Base-by-base conservation (phyloP, 192 early-diverging fungal species). In the Coemansia sp. region DNA sequence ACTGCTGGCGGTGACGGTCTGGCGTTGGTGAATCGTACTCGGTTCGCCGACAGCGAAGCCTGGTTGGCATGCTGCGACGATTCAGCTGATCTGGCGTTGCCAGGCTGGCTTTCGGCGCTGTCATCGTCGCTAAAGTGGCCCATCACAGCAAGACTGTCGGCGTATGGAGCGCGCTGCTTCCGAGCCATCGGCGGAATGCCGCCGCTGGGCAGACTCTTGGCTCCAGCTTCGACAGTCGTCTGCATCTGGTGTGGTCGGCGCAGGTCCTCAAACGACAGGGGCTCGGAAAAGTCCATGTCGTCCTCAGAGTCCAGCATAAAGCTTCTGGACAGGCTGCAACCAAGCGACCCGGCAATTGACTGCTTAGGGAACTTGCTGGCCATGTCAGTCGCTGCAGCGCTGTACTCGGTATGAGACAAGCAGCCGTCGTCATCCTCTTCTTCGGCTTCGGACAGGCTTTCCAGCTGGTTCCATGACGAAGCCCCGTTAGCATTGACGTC, bases 81-180 rank as follows among this genome's bases (percentile, higher is more conserved):
- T 9, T n/a, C n/a, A 17, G n/a, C 48, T 0, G 48, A 17, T 19
- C 19, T 15, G 11, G 9, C 5, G 41, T n/a, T 45, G 41, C 41
- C 15, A 5, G 41, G 11, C 41, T 12, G 41, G 41, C 11, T 15
- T 15, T 45, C 41, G 14, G 14, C 41, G 14, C 41, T 37, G 38
- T 60, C 75, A 17, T 73, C 72, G 3, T 74, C 76, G 64, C 76
- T 79, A 49, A 79, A 79, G 50, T 63, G 70, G 56, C 76, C 76
- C 29, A 73, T 41, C 10, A 73, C 38, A 38, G 63, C 76, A 19
- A 73, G 48, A 22, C 65, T 69, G 32, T 72, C 69, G 3, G 63
- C 62, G 41, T 50, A 72, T 25, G 62, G 63, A 5, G 72, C 73
- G n/a, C 29, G 55, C 45, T 32, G 54, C 21, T 41, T 63, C 15